Evolutionary conservation across 768 basidiomycete species (phyloP).

Genomic region (Pholiota microspora): DNA sequence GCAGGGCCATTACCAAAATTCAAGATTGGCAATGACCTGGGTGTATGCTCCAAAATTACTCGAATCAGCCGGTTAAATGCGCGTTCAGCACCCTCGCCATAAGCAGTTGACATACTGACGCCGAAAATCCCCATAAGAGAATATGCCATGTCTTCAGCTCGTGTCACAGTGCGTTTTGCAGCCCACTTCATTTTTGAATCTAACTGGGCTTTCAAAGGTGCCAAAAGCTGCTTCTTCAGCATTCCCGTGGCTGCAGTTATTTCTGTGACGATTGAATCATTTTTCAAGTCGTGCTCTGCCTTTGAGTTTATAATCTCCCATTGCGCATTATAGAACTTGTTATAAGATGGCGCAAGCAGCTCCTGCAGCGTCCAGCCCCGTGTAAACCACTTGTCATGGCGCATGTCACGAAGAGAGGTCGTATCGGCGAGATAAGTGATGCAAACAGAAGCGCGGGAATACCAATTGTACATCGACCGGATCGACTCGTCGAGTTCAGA

Average conservation of each 20-base stretch:
- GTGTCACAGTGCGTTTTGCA: not conserved
- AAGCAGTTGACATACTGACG: conserved; percentile 2
- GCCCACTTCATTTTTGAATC: not conserved
- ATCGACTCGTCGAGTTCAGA: too few relatives aligned
- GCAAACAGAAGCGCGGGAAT: not conserved
- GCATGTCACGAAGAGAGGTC: not conserved
- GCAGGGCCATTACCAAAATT: conserved; percentile 1
- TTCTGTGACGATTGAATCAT: not conserved
- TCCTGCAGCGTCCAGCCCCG: not conserved
- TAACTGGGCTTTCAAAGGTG: not conserved
- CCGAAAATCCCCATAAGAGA: conserved; percentile 6
- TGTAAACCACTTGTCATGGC: not conserved
- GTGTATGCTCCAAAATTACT: conserved; percentile 1
- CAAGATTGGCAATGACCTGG: not conserved
- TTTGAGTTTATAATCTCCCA: not conserved
- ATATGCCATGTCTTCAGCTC: conserved; percentile 3
- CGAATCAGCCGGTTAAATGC: conserved; percentile 1
- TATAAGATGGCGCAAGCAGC: not conserved
- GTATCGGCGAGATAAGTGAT: not conserved
- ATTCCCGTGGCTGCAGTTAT: not conserved
- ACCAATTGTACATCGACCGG: too few relatives aligned
- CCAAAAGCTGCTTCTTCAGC: not conserved
- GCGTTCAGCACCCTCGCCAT: conserved; percentile 2
- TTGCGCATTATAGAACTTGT: not conserved
- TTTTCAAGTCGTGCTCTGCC: not conserved